A percentile compares a stretch with the other conserved stretches of the same genome.
phyloP scores from a whole-genome alignment of 768 basidiomycete species.

The Suillus clintonianus region DNA sequence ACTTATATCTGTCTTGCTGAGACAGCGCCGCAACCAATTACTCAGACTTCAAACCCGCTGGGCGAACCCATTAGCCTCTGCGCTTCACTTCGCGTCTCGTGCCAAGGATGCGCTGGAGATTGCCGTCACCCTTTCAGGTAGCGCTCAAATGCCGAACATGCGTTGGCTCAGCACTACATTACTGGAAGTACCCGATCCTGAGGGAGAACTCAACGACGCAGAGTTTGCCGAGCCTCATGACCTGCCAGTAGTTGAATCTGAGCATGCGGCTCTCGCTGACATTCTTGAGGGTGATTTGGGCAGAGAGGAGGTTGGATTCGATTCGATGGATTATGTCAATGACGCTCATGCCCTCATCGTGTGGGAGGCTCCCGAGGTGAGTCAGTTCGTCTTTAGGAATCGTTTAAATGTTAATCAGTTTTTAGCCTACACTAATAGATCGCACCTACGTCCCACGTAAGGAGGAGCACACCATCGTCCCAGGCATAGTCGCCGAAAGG shows the following conservation, averaged over 20 bases:
- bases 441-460: not conserved
- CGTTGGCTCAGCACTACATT: slow-evolving; percentile 4
- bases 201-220: not conserved
- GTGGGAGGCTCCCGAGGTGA: slow-evolving; percentile 3
- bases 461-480: not conserved
- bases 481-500: not conserved
- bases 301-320: not conserved
- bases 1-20: slow-evolving; percentile 1
- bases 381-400: not conserved
- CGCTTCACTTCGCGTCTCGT: slow-evolving; percentile 9
- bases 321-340: not conserved
- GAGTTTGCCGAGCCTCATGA: not conserved
- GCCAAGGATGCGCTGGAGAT: slow-evolving; percentile 4
- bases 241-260: not conserved
- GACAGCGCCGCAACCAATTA: slow-evolving; percentile 11
- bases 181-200: not conserved
- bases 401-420: not conserved
- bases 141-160: not conserved
- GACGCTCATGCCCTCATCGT: not conserved
- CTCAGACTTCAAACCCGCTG: slow-evolving; percentile 16
- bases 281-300: slow-evolving; percentile 6
- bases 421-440: not conserved
- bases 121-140: slow-evolving; percentile 3
- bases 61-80: slow-evolving; percentile 16
- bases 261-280: slow-evolving; percentile 3